A percentile compares a stretch with the other conserved stretches of the same genome.
Evolutionary conservation across 106 monocot genomes (phyloP).

Genomic region (Chionographis japonica): DNA sequence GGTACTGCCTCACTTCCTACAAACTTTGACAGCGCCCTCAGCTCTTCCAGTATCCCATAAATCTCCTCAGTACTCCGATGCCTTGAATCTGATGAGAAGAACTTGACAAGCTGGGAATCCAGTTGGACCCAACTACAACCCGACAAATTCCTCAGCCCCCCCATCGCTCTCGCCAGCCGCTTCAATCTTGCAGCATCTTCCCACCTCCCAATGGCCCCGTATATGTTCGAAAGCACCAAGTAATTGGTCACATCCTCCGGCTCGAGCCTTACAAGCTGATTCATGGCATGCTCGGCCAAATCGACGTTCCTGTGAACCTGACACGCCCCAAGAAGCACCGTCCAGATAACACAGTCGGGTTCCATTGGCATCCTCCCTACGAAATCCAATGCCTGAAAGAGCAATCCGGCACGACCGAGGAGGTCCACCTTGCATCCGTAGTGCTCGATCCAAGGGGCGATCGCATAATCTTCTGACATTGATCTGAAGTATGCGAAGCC

Average conservation of each 20-base stretch:
- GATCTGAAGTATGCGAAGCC: constrained; percentile 38
- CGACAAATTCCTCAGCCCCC: constrained; percentile 11
- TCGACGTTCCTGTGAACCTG: constrained; percentile 5
- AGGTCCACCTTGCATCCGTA: constrained; percentile 54
- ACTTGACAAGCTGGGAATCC: constrained; percentile 24
- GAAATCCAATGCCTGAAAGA: constrained; percentile 25
- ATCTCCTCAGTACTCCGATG: constrained; percentile 31
- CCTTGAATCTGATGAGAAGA: constrained; percentile 40
- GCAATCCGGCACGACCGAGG: constrained; percentile 27
- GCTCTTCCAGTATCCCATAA: constrained; percentile 20
- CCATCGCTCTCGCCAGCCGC: constrained; percentile 10
- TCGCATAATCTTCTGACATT: constrained; percentile 29
- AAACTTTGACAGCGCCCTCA: constrained; percentile 12
- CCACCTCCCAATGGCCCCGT: constrained; percentile 21
- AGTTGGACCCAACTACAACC: constrained; percentile 44
- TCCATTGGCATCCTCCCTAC: constrained; percentile 22
- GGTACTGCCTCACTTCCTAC: not conserved
- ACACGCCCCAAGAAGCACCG: constrained; percentile 22
- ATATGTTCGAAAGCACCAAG: constrained; percentile 35
- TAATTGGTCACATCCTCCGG: constrained; percentile 26
- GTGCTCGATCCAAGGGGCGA: constrained; percentile 56
- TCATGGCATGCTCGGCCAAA: constrained; percentile 16
- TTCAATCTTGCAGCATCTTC: constrained; percentile 28
- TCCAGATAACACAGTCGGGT: constrained; percentile 41
- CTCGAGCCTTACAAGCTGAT: constrained; percentile 9